Evolutionary conservation across 179 eudicot species (phyloP).

Genomic region (Pouteria campechiana): DNA sequence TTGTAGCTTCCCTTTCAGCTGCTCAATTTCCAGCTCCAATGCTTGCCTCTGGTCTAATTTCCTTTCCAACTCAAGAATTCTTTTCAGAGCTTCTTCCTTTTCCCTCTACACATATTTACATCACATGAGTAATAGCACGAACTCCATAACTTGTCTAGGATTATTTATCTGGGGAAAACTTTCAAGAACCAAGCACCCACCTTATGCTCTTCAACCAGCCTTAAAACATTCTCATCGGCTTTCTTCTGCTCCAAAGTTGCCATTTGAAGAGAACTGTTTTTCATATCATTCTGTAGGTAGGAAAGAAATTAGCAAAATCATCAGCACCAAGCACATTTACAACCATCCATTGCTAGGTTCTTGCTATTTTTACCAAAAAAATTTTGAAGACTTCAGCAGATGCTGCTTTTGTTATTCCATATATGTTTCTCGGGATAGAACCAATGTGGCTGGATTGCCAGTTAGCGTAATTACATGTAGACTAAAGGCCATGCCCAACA

Average conservation of each 20-base stretch:
- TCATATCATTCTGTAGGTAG: slow-evolving; percentile 54
- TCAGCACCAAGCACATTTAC: too few species aligned
- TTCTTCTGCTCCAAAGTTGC: slow-evolving; percentile 74
- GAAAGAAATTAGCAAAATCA: too few species aligned
- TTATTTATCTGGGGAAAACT: not conserved
- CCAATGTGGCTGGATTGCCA: too few species aligned
- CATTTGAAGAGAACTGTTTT: slow-evolving; percentile 53
- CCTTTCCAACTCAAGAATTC: slow-evolving; percentile 52
- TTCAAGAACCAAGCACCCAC: slow-evolving; percentile 17
- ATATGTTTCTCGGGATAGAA: too few species aligned
- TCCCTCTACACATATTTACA: slow-evolving; percentile 55
- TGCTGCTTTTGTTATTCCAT: too few species aligned
- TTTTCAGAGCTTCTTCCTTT: slow-evolving; percentile 62
- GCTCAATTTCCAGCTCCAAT: slow-evolving; percentile 71
- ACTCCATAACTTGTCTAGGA: not conserved
- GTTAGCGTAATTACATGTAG: too few species aligned
- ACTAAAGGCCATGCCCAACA: too few species aligned
- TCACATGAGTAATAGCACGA: not conserved
- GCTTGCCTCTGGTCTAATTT: slow-evolving; percentile 59
- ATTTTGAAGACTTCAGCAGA: too few species aligned
- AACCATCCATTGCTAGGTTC: too few species aligned
- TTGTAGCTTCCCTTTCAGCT: slow-evolving; percentile 63
- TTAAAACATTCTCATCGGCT: slow-evolving; percentile 74
- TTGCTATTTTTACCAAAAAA: too few species aligned
- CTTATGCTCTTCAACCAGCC: slow-evolving; percentile 85